phyloP scores from a whole-genome alignment of 352 stramenopile genomes.

The Sclerospora graminicola region DNA sequence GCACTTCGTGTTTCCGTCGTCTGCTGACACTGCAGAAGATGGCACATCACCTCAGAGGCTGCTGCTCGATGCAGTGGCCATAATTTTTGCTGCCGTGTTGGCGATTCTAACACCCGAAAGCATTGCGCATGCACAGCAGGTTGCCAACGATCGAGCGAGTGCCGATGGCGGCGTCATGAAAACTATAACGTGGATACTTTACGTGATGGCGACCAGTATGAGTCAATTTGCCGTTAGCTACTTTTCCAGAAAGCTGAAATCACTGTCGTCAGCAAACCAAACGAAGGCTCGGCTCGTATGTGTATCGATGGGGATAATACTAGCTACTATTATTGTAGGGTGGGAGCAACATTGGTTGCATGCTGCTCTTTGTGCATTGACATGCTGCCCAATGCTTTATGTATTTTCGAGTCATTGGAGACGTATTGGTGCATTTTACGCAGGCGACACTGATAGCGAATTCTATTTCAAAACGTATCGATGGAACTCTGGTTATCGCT shows the following conservation, averaged over 20 bases:
- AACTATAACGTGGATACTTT: constrained; percentile 12
- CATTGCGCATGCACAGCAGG: constrained; percentile 16
- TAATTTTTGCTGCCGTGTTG: constrained; percentile 21
- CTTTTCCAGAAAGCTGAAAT: constrained; percentile 8
- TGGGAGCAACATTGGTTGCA: constrained; percentile 47
- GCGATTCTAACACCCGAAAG: constrained; percentile 21
- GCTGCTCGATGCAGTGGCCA: constrained; percentile 26
- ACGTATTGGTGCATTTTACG: neutral
- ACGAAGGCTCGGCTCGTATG: constrained; percentile 26
- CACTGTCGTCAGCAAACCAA: constrained; percentile 17
- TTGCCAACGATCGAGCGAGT: constrained; percentile 21
- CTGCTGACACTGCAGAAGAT: constrained; percentile 9
- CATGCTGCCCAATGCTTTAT: constrained; percentile 41
- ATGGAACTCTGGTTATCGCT: neutral
- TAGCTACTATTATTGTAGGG: constrained; percentile 27
- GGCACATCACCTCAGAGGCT: constrained; percentile 16
- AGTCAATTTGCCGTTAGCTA: constrained; percentile 11
- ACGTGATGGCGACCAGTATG: constrained; percentile 6
- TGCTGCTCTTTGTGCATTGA: constrained; percentile 23
- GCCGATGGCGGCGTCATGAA: constrained; percentile 14
- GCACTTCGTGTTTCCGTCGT: constrained; percentile 10
- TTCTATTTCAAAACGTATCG: constrained; percentile 37
- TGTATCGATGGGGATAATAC: constrained; percentile 24
- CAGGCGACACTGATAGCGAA: constrained; percentile 6
- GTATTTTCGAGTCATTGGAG: constrained; percentile 29